phyloP scores from a whole-genome alignment of 768 basidiomycete species.

The Dentipellis fragilis region DNA sequence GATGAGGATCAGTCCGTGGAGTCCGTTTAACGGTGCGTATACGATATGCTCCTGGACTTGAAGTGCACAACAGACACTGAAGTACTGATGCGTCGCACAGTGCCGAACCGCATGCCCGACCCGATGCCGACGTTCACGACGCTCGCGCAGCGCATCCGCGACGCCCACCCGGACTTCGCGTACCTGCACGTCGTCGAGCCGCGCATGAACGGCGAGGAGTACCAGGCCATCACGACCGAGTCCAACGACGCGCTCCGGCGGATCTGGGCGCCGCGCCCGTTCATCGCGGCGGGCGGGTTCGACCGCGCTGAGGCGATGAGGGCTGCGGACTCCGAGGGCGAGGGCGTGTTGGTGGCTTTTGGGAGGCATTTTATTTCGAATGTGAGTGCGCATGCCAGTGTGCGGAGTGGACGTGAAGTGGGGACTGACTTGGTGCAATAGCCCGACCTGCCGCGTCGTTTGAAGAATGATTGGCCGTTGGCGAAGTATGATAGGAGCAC shows the following conservation, averaged over 20 bases:
- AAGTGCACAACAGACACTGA: slow-evolving; percentile 7
- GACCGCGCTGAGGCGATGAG: not conserved
- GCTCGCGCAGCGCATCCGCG: slow-evolving; percentile 30
- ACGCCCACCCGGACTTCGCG: slow-evolving; percentile 26
- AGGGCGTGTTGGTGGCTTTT: not conserved
- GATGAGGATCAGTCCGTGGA: slow-evolving; percentile 25
- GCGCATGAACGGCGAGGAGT: slow-evolving; percentile 21
- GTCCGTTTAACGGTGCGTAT: not conserved
- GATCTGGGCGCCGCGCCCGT: not conserved
- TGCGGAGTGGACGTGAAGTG: too few relatives aligned
- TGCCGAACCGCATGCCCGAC: slow-evolving; percentile 29
- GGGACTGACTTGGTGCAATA: too few relatives aligned
- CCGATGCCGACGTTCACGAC: slow-evolving; percentile 46
- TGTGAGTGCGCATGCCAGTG: not conserved
- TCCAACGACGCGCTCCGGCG: not conserved
- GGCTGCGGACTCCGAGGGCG: not conserved
- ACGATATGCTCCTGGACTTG: not conserved
- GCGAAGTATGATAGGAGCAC: too few relatives aligned
- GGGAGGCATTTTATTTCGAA: not conserved
- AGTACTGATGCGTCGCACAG: slow-evolving; percentile 25
- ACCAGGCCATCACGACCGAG: not conserved
- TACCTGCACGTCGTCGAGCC: slow-evolving; percentile 32
- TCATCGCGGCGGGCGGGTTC: not conserved
- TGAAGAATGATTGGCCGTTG: too few relatives aligned
- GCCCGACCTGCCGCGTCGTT: too few relatives aligned